A percentile compares a stretch with the other conserved stretches of the same genome.
phyloP scores from a whole-genome alignment of 73 alveolate genomes.

The Paramecium tetraurelia region DNA sequence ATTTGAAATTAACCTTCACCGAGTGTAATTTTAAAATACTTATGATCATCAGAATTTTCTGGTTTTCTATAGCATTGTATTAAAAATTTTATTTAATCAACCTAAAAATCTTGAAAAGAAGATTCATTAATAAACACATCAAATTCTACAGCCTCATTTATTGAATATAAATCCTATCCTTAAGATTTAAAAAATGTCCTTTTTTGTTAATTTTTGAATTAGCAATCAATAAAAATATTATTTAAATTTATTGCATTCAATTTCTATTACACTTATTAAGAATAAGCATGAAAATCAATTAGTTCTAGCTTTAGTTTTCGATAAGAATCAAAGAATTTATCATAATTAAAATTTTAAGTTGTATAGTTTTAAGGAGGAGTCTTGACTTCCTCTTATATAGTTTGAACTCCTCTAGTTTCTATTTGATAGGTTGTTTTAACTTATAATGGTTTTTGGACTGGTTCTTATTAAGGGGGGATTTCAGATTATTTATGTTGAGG shows the following conservation, averaged over 20 bases:
- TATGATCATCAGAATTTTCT: constrained; percentile 14
- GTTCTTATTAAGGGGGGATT: not conserved
- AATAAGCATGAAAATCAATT: not conserved
- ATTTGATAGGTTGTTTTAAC: not conserved
- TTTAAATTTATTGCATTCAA: not conserved
- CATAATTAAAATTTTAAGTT: not conserved
- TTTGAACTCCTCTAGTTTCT: not conserved
- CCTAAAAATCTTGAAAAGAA: not conserved
- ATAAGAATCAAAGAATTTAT: not conserved
- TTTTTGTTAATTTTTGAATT: not conserved
- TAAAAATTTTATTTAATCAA: not conserved
- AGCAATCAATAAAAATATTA: not conserved
- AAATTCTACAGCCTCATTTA: not conserved
- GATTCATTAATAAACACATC: not conserved
- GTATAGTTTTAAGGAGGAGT: not conserved
- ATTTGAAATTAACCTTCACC: constrained; percentile 12
- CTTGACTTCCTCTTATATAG: not conserved
- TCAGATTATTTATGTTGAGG: not conserved
- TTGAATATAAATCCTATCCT: not conserved
- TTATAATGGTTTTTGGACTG: not conserved
- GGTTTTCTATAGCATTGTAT: constrained; percentile 38
- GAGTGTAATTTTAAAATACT: not conserved
- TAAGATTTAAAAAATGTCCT: constrained; percentile 1
- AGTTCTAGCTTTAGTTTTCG: not conserved
- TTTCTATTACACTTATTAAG: not conserved